These are phyloP conservation scores for Chlamydomonas eustigma DNA, from an alignment of 139 green algal species.

Conservation along the genomic window DNA sequence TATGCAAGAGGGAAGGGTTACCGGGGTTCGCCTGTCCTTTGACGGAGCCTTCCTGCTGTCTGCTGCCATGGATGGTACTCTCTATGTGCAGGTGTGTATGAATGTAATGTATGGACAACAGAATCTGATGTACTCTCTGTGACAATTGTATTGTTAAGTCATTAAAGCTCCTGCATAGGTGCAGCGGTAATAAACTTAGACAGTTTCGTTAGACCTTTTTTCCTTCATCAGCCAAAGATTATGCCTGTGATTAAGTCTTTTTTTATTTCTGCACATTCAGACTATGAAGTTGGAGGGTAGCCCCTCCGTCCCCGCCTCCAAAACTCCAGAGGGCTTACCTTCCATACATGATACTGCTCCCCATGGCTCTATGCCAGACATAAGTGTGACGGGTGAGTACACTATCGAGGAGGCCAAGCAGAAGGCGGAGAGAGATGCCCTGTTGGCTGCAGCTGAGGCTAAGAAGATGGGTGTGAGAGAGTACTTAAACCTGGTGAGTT, in stretches of 20 bases:
- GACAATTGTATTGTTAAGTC: no score
- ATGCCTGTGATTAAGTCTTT: background rate
- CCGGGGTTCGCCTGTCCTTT: constrained; percentile 45
- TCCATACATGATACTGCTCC: background rate
- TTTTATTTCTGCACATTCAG: background rate
- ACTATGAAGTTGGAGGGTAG: background rate
- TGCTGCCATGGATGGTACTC: constrained; percentile 43
- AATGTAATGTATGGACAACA: background rate
- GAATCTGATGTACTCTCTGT: background rate
- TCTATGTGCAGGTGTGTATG: constrained; percentile 31
- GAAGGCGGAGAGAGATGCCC: constrained; percentile 53
- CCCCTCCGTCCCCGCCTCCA: no score
- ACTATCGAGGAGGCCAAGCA: constrained; percentile 75
- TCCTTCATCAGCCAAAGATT: no score
- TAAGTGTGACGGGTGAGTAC: constrained; percentile 41
- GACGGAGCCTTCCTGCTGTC: constrained; percentile 63
- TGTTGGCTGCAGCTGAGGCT: constrained; percentile 35
- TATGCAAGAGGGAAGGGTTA: constrained; percentile 44
- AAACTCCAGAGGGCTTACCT: background rate
- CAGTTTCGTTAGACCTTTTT: no score
- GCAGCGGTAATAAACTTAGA: no score
- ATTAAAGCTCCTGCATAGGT: no score
- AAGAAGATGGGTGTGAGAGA: constrained; percentile 60
- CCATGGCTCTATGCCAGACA: background rate
- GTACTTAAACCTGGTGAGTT: no score